Conservation (phyloP, 306 rosid genomes). For the peach (Prunus persica) region DNA sequence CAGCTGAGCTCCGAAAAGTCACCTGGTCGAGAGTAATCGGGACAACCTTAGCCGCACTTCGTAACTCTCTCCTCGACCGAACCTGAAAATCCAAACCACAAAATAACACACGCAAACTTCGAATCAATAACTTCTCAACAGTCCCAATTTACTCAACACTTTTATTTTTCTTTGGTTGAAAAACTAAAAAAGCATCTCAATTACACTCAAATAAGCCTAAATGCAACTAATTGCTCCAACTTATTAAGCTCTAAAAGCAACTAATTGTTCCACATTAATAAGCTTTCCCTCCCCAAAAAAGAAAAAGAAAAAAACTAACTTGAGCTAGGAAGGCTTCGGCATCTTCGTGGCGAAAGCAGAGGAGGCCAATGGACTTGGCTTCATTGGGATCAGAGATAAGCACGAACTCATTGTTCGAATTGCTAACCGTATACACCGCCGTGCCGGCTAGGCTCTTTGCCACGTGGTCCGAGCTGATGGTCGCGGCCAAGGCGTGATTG, state of each 20-base stretch:
- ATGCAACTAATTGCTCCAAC: background rate
- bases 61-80: slow-evolving; percentile 66
- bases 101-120: background rate
- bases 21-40: slow-evolving; percentile 95
- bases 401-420: slow-evolving; percentile 90
- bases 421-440: slow-evolving; percentile 83
- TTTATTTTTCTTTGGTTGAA: background rate
- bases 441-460: slow-evolving; percentile 82
- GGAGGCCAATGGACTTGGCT: slow-evolving; percentile 78
- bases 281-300: background rate
- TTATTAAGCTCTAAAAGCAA: background rate
- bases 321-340: slow-evolving; percentile 92
- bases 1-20: background rate
- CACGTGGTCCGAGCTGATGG: slow-evolving; percentile 49
- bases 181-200: background rate
- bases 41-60: slow-evolving; percentile 70
- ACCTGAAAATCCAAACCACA: slow-evolving; percentile 22
- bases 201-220: background rate
- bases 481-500: slow-evolving; percentile 53
- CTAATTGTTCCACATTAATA: background rate
- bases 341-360: slow-evolving; percentile 92
- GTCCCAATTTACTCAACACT: background rate
- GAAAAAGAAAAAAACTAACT: slow-evolving; percentile 28
- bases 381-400: slow-evolving; percentile 78
- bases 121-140: background rate